Evolutionary conservation across 2,329 filamentous ascomycete species (phyloP).

Genomic region (Lizonia empirigonia): DNA sequence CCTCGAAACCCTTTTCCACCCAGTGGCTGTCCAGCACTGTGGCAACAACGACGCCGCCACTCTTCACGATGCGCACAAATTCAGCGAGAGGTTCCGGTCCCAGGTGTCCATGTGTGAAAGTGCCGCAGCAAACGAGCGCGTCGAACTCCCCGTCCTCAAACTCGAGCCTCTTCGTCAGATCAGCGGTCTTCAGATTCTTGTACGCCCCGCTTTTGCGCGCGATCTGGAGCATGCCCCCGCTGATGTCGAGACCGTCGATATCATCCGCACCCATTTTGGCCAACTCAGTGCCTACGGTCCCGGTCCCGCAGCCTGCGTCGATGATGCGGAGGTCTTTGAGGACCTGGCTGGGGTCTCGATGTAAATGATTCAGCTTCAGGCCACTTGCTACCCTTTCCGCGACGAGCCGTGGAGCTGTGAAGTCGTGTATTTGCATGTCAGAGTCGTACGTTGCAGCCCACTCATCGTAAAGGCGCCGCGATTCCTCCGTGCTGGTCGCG

Average conservation of each 20-base stretch:
- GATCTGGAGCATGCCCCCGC: conserved; percentile 60
- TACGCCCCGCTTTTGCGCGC: conserved; percentile 58
- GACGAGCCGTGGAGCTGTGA: conserved; percentile 50
- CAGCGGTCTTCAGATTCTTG: conserved; percentile 51
- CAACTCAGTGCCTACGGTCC: conserved; percentile 58
- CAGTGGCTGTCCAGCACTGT: conserved; percentile 60
- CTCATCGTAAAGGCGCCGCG: conserved; percentile 52
- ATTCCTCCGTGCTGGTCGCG: conserved; percentile 44
- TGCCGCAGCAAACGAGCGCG: conserved; percentile 60
- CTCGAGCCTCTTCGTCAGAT: conserved; percentile 55
- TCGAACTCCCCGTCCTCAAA: conserved; percentile 54
- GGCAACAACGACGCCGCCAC: conserved; percentile 56
- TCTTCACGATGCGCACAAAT: conserved; percentile 57
- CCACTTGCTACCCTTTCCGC: conserved; percentile 30
- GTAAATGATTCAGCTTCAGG: conserved; percentile 24
- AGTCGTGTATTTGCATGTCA: conserved; percentile 50
- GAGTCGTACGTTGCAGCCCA: conserved; percentile 55
- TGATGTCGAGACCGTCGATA: conserved; percentile 62
- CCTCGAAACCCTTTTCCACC: conserved; percentile 55
- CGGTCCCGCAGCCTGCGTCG: conserved; percentile 64
- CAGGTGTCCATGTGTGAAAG: conserved; percentile 62
- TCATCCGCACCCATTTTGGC: conserved; percentile 50
- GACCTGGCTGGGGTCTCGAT: conserved; percentile 8
- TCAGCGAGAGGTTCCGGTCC: conserved; percentile 57
- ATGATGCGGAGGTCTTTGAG: conserved; percentile 48